phyloP scores from a whole-genome alignment of 108 stramenopile genomes.

The Aureococcus anophagefferens region DNA sequence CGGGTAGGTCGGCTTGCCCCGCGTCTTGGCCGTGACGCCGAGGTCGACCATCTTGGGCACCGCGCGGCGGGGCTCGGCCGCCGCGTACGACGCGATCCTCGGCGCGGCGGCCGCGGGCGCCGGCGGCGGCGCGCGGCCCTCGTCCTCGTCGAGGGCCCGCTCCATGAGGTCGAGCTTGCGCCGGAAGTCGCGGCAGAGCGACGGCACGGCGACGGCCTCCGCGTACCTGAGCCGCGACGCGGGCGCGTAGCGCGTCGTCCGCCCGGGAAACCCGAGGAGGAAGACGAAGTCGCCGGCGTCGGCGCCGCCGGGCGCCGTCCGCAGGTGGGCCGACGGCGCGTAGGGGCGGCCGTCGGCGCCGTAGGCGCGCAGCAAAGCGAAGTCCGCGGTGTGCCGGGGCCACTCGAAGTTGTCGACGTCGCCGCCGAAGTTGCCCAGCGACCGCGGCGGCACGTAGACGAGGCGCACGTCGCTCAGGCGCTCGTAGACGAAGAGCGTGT shows the following conservation, averaged over 20 bases:
- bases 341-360: not conserved
- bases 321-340: not conserved
- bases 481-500: constrained; percentile 2
- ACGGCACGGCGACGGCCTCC: constrained; percentile 1
- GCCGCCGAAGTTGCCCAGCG: constrained; percentile 17
- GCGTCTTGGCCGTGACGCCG: too few species aligned
- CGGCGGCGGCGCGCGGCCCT: too few species aligned
- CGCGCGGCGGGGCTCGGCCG: too few species aligned
- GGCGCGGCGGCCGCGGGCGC: too few species aligned
- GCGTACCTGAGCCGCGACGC: not conserved
- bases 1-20: too few species aligned
- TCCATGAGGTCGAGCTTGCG: constrained; percentile 7
- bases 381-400: constrained; percentile 16
- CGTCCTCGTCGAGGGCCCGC: not conserved
- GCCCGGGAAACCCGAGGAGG: constrained; percentile 11
- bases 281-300: constrained; percentile 13
- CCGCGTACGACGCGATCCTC: too few species aligned
- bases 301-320: not conserved
- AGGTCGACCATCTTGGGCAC: too few species aligned
- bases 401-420: constrained; percentile 14
- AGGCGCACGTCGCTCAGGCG: constrained; percentile 11
- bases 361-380: constrained; percentile 13
- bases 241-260: constrained; percentile 13
- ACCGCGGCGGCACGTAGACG: constrained; percentile 8
- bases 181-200: constrained; percentile 1